Evolutionary conservation across 2,329 filamentous ascomycete species (phyloP), one percentile per base, ranked within the genome.

Genomic region (Colletotrichum sp.): DNA sequence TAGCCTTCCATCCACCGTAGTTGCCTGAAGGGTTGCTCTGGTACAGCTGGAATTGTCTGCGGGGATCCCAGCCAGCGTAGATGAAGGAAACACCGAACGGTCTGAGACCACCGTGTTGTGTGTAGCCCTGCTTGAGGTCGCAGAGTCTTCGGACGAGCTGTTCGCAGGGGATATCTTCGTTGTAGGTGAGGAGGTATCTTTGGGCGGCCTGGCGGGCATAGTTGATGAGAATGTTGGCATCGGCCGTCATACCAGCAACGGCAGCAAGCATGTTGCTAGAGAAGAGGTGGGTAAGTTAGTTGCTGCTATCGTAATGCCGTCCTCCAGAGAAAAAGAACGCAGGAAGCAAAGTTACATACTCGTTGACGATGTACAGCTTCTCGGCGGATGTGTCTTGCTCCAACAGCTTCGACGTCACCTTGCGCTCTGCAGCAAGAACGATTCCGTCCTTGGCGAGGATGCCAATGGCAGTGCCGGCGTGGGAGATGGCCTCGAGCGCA

Each of bases 181-280:
- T 98, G 91, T 99, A 99, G 82, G 96, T 99, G 80, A 98, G 93
- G 85, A 99, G 96, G 88, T 99, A 99, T 84, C 94, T 93, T 89
- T 99, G 97, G 81, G 97, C 97, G 82, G 95, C 95, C 92, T 98
- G 95, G 81, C 97, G 96, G 85, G 97, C 98, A 88, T 98, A 98
- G 91, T 99, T 99, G 93, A 99, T 99, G 85, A 99, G 95, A 87
- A 99, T 99, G 90, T 99, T 99, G 86, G 97, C 97, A 85, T 99
- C 97, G 83, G 97, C 97, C 62, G 96, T 99, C 96, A 99, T 99
- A 84, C 97, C 97, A 82, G 97, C 97, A 76, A 99, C 97, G 77
- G 97, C 97, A 87, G 96, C 98, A 87, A 99, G 99, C 98, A 99
- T 99, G 90, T 99, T 99, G 89, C 96, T 99, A 80, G 8, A 24